Percentiles rank a stretch among this genome's conserved stretches.
Conservation (phyloP, 2,329 filamentous ascomycete species). For the Mycosphaerella arachidis region DNA sequence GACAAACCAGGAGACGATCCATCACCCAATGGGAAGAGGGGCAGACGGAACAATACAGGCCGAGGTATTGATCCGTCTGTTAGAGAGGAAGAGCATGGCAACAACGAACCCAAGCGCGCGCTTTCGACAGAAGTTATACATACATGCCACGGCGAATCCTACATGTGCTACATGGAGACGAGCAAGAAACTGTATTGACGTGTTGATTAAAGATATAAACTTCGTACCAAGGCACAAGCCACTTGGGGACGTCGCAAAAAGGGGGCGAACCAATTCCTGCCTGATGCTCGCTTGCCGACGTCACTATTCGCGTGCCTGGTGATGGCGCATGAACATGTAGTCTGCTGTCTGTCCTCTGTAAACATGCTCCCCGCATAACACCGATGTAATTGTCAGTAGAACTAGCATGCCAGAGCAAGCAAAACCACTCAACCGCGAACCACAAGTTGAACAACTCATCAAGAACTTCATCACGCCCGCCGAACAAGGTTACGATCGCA, state of each 20-base stretch:
- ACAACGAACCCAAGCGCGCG: background rate
- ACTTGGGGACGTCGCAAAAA: background rate
- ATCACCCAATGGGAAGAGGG: background rate
- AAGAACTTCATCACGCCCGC: constrained; percentile 47
- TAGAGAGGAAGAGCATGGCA: background rate
- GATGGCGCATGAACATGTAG: too few relatives aligned
- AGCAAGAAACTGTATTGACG: background rate
- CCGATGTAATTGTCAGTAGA: too few relatives aligned
- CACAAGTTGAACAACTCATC: constrained; percentile 41
- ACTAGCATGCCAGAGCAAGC: background rate
- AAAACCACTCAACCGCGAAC: constrained; percentile 48
- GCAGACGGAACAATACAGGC: background rate
- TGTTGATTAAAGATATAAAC: background rate
- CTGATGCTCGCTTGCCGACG: background rate
- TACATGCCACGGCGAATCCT: background rate
- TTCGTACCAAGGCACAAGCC: background rate
- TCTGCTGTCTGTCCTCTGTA: too few relatives aligned
- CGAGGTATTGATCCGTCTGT: background rate
- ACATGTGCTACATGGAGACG: background rate
- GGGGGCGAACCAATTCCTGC: background rate
- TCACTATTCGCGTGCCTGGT: background rate
- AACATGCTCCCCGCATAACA: too few relatives aligned
- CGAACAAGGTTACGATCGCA: constrained; percentile 50
- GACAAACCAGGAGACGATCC: background rate
- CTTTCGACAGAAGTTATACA: background rate